phyloP scores from a whole-genome alignment of 345 rosid genomes.

The Acer saccharum region DNA sequence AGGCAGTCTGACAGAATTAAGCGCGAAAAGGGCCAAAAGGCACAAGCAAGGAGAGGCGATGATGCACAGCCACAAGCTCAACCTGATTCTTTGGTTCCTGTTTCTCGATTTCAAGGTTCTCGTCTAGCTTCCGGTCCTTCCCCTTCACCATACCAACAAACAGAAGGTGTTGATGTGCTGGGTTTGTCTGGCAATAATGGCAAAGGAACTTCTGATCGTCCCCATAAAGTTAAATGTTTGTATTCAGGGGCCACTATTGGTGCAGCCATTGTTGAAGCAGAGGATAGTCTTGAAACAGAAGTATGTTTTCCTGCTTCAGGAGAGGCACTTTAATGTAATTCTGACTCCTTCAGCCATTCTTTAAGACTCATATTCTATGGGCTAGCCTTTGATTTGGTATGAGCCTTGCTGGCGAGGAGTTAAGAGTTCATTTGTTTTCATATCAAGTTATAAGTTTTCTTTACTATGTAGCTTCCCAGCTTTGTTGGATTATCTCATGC shows the following conservation, averaged over 20 bases:
- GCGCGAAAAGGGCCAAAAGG: slow-evolving; percentile 68
- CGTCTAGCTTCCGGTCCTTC: slow-evolving; percentile 87
- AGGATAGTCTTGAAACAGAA: slow-evolving; percentile 66
- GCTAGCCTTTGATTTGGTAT: slow-evolving; percentile 44
- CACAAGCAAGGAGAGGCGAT: slow-evolving; percentile 57
- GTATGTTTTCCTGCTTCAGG: slow-evolving; percentile 64
- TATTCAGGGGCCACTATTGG: slow-evolving; percentile 63
- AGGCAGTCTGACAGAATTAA: slow-evolving; percentile 71
- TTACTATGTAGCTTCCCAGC: neutral
- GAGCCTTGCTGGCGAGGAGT: slow-evolving; percentile 56
- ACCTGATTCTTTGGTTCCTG: slow-evolving; percentile 73
- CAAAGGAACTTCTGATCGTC: slow-evolving; percentile 36
- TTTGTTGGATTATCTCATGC: neutral
- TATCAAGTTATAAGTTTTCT: neutral
- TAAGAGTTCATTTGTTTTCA: slow-evolving; percentile 25
- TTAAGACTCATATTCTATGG: slow-evolving; percentile 41
- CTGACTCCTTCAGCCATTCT: slow-evolving; percentile 44
- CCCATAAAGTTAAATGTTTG: slow-evolving; percentile 46
- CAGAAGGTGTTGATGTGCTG: slow-evolving; percentile 15
- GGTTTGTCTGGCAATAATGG: slow-evolving; percentile 5
- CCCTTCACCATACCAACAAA: slow-evolving; percentile 73
- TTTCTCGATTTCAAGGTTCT: slow-evolving; percentile 71
- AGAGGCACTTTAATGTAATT: slow-evolving; percentile 46
- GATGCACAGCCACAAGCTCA: slow-evolving; percentile 55
- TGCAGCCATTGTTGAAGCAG: slow-evolving; percentile 84